These are phyloP conservation scores for Ambrosia artemisiifolia DNA, from an alignment of 129 eudicot species.

Conservation along the genomic window DNA sequence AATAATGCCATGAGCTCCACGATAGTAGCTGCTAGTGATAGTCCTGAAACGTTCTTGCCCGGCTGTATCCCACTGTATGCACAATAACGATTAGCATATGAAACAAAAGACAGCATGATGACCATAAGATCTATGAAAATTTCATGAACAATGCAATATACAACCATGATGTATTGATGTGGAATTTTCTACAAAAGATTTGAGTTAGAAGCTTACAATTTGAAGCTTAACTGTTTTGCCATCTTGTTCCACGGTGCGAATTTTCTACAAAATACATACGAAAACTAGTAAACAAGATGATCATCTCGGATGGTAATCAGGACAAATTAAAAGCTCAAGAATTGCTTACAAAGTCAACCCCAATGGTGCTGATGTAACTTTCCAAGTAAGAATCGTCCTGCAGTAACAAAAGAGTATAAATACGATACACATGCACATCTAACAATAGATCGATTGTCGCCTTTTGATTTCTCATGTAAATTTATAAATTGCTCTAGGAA, in stretches of 20 bases:
- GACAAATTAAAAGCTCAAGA: conserved; percentile 7
- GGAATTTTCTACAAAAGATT: not conserved
- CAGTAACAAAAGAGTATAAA: conserved; percentile 3
- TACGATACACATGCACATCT: not conserved
- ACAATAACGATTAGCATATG: not conserved
- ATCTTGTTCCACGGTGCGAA: conserved; percentile 98
- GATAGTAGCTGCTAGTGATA: conserved; percentile 95
- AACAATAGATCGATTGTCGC: not conserved
- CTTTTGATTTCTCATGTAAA: not conserved
- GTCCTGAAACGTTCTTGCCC: conserved; percentile 99
- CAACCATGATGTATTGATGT: not conserved
- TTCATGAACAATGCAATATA: not conserved
- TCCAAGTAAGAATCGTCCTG: conserved; percentile 98
- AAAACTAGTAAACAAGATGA: not conserved
- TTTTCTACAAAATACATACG: conserved; percentile 53
- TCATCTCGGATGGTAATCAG: not conserved
- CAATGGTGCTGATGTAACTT: conserved; percentile 97
- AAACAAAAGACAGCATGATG: not conserved
- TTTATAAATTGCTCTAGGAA: not conserved
- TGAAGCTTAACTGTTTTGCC: conserved; percentile 95
- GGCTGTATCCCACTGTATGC: conserved; percentile 88
- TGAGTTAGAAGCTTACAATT: conserved; percentile 62
- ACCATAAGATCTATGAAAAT: not conserved
- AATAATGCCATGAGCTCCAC: conserved; percentile 97
- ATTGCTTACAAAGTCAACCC: conserved; percentile 91